Evolutionary conservation across 2,329 filamentous ascomycete genomes (phyloP).

Genomic region (Tolypocladium cylindrosporum): DNA sequence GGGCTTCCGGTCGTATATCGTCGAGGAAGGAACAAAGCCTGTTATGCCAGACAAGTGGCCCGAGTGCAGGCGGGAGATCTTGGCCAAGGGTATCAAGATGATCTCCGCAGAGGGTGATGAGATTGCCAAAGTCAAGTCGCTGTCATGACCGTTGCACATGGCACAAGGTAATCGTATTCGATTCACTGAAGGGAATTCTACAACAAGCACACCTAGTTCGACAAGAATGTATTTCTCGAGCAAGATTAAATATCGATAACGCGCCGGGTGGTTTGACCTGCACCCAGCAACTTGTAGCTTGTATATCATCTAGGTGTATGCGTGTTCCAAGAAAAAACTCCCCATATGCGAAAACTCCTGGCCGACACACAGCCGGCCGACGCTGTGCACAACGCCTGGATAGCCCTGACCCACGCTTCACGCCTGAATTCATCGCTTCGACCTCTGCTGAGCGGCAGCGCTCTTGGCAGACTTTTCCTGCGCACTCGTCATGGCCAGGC

Average conservation of each 20-base stretch:
- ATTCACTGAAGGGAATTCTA: background rate
- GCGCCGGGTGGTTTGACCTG: background rate
- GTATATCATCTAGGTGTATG: conserved; percentile 2
- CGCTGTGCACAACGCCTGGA: background rate
- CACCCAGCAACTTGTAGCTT: background rate
- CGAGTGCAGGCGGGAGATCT: conserved; percentile 41
- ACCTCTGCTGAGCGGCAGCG: conserved; percentile 22
- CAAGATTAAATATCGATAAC: background rate
- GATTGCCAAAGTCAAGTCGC: conserved; percentile 11
- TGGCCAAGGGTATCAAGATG: conserved; percentile 49
- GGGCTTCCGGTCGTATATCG: conserved; percentile 67
- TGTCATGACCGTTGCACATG: background rate
- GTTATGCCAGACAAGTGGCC: conserved; percentile 57
- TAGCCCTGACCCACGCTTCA: background rate
- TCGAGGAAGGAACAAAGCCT: conserved; percentile 68
- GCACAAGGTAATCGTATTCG: background rate
- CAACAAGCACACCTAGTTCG: background rate
- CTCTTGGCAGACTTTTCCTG: conserved; percentile 21
- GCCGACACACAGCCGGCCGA: background rate
- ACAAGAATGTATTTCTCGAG: background rate
- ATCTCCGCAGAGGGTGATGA: conserved; percentile 29
- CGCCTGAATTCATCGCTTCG: conserved; percentile 17
- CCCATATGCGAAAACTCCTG: conserved; percentile 18
- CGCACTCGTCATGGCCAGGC: conserved; percentile 40
- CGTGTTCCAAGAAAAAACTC: conserved; percentile 2